Evolutionary conservation across 768 basidiomycete species (phyloP).

Genomic region (Tricholoma matsutake): DNA sequence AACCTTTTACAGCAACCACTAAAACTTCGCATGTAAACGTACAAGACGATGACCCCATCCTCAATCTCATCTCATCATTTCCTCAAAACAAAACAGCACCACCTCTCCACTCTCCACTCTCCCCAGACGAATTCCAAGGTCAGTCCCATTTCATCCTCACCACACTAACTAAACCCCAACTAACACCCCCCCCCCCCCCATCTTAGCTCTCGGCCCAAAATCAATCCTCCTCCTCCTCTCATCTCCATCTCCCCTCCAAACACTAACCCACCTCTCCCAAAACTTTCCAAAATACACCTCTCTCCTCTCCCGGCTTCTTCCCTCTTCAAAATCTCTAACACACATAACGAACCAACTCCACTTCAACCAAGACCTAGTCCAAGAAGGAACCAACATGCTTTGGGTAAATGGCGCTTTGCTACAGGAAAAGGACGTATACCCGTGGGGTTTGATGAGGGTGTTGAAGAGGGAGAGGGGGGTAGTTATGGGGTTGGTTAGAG

Average conservation of each 20-base stretch:
- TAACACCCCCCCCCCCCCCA: neutral
- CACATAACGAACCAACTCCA: slow-evolving; percentile 52
- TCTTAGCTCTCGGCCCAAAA: slow-evolving; percentile 69
- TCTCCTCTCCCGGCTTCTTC: slow-evolving; percentile 67
- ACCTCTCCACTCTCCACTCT: slow-evolving; percentile 40
- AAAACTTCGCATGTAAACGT: slow-evolving; percentile 13
- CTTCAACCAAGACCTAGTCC: slow-evolving; percentile 51
- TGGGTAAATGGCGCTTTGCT: slow-evolving; percentile 82
- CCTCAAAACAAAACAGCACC: slow-evolving; percentile 38
- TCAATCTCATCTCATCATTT: slow-evolving; percentile 37
- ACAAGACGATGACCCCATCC: slow-evolving; percentile 33
- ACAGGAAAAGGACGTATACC: slow-evolving; percentile 60
- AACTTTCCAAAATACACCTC: slow-evolving; percentile 89
- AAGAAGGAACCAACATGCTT: slow-evolving; percentile 51
- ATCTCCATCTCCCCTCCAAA: slow-evolving; percentile 49
- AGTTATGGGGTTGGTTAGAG: slow-evolving; percentile 51
- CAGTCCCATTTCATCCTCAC: slow-evolving; percentile 12
- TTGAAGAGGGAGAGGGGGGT: slow-evolving; percentile 69
- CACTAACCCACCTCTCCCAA: slow-evolving; percentile 69
- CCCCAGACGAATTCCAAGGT: slow-evolving; percentile 56
- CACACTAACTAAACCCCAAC: neutral
- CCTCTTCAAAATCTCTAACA: slow-evolving; percentile 23
- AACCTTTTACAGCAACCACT: slow-evolving; percentile 7
- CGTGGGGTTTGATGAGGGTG: slow-evolving; percentile 68
- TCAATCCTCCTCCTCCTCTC: slow-evolving; percentile 72